Conservation (phyloP, 768 basidiomycete genomes). For the Suillus placidus region DNA sequence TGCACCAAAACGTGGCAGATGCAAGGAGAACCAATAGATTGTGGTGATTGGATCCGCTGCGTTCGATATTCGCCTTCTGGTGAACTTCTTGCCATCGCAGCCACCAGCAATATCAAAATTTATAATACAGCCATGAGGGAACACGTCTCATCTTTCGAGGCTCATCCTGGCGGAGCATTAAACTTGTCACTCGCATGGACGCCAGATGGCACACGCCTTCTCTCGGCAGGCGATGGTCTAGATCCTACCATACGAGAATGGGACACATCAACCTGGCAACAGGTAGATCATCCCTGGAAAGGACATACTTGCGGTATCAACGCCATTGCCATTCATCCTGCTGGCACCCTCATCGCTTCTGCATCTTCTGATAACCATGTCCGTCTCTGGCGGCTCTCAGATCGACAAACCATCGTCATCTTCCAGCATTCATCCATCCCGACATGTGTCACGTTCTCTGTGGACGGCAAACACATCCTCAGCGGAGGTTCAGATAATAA, state of each 20-base stretch:
- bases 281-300: no score
- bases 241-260: no score
- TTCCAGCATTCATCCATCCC: neutral
- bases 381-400: neutral
- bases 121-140: neutral
- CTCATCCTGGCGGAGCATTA: no score
- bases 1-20: no score
- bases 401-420: neutral
- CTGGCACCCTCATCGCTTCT: no score
- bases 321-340: no score
- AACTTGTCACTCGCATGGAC: neutral
- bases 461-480: neutral
- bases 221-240: no score
- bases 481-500: neutral
- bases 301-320: rapidly evolving
- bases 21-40: neutral
- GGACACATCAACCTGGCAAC: no score
- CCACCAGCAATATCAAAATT: neutral
- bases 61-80: neutral
- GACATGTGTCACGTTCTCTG: neutral
- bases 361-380: no score
- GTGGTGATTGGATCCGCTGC: neutral
- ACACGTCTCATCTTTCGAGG: neutral
- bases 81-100: neutral
- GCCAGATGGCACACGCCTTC: no score